Evolutionary conservation across 495 filamentous ascomycete species (phyloP).

Genomic region (Immersiella caudata): DNA sequence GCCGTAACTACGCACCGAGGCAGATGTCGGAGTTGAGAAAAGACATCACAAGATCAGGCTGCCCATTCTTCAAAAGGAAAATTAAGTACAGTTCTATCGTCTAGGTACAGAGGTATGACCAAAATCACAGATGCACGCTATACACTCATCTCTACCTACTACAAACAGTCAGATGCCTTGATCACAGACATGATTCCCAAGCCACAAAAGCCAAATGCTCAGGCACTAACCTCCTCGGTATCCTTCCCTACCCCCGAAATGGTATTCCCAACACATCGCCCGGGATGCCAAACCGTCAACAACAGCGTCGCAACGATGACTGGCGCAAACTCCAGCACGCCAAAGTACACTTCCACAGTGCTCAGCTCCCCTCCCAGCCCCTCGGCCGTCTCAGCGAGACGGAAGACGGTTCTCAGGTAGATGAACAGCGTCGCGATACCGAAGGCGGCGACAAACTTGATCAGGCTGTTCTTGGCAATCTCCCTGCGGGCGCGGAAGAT

Average conservation of each 20-base stretch:
- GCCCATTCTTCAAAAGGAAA: background rate
- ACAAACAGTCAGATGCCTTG: background rate
- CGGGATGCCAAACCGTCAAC: constrained; percentile 52
- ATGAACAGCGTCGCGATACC: constrained; percentile 49
- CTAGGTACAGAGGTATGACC: background rate
- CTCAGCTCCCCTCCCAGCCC: constrained; percentile 50
- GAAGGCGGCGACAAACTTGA: constrained; percentile 43
- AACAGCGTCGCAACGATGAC: constrained; percentile 51
- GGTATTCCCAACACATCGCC: constrained; percentile 39
- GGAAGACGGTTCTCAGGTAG: constrained; percentile 56
- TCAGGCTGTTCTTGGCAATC: constrained; percentile 18
- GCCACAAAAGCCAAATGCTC: background rate
- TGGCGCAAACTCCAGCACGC: constrained; percentile 56
- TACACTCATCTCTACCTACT: background rate
- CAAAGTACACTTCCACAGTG: constrained; percentile 55
- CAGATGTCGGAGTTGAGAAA: background rate
- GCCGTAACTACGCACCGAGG: background rate
- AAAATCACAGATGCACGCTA: background rate
- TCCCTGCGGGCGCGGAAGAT: constrained; percentile 29
- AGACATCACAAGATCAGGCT: background rate
- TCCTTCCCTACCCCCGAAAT: constrained; percentile 14
- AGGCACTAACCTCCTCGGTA: background rate
- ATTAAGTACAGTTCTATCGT: background rate
- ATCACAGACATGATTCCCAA: background rate
- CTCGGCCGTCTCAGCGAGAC: constrained; percentile 58